Base-by-base conservation (phyloP, 371 early-diverging fungal species). In the Entomophthora muscae region DNA sequence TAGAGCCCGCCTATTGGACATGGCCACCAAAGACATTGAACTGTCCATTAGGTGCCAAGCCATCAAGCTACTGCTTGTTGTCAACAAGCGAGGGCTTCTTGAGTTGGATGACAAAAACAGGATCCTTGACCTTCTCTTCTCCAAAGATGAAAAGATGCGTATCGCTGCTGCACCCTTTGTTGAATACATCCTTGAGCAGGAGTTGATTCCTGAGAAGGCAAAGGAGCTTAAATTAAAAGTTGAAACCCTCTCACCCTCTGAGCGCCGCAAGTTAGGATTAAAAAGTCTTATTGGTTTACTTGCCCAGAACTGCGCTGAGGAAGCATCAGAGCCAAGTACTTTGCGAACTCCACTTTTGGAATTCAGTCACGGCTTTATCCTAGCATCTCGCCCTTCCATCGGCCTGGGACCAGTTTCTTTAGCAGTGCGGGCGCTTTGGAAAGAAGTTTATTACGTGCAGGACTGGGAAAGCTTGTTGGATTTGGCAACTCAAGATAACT, bases 21-120 rank as follows among this genome's bases (percentile, higher is more conserved):
- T 96, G 80, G 90, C 91, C 1, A 59, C 83, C 17, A 77, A 80
- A 13, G 97, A 96, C 54, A 70, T 78, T 0, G 90, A 92, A 66
- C 65, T 76, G 0, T 66, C 68, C 0, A 85, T 84, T 12, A 83
- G 88, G 31, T 68, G 78, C 7, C 78, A 76, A 13, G 87, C 90
- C 1, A 78, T 91, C 26, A 73, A 77, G 22, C 72, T 86, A 0
- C 63, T 77, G n/a, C 63, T 72, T 67, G 74, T 71, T 68, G 69
- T 75, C 13, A 73, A 72, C 30, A 71, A 75, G 30, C 74, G 73
- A 54, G 71, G 73, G 21, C 68, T 76, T 61, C 63, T 80, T 42
- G 76, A 76, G 24, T 65, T 66, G 56, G 67, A 72, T 30, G 66
- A 75, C 26, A 68, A 68, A 57, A 61, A 65, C 24, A 56, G 70